phyloP scores from a whole-genome alignment of 331 rosid species.

The Arachis monticola region DNA sequence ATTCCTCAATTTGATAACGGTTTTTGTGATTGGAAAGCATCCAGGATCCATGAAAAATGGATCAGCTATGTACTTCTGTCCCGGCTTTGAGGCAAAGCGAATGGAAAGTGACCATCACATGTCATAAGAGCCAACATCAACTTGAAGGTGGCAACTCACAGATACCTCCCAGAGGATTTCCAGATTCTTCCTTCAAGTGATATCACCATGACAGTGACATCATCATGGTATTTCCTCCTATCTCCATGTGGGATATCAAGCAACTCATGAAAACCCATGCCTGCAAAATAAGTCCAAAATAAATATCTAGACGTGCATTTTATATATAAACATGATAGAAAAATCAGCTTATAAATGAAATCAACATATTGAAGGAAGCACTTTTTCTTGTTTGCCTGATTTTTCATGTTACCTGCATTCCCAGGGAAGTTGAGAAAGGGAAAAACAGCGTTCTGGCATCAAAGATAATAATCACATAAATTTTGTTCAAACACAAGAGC shows the following conservation, averaged over 20 bases:
- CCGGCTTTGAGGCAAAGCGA: slow-evolving; percentile 47
- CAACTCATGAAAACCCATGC: slow-evolving; percentile 92
- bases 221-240: slow-evolving; percentile 92
- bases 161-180: slow-evolving; percentile 97
- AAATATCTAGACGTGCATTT: slow-evolving; percentile 22
- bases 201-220: slow-evolving; percentile 92
- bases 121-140: slow-evolving; percentile 41
- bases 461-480: background rate
- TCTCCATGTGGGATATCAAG: slow-evolving; percentile 96
- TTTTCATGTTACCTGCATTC: slow-evolving; percentile 7
- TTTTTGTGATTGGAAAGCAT: slow-evolving; percentile 46
- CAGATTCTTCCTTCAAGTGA: slow-evolving; percentile 99
- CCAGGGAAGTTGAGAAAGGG: slow-evolving; percentile 12
- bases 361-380: slow-evolving; percentile 25
- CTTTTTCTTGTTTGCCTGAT: background rate
- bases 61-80: slow-evolving; percentile 53
- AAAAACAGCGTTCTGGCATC: background rate
- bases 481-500: slow-evolving; percentile 19
- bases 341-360: slow-evolving; percentile 21
- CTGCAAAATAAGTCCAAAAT: slow-evolving; percentile 51
- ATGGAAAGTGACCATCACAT: slow-evolving; percentile 43
- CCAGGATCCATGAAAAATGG: slow-evolving; percentile 63
- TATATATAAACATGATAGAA: slow-evolving; percentile 10
- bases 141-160: slow-evolving; percentile 49
- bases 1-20: slow-evolving; percentile 43